Evolutionary conservation across 2,329 filamentous ascomycete genomes (phyloP), one percentile per base, ranked within the genome.

Genomic region (Penicillium sp.): DNA sequence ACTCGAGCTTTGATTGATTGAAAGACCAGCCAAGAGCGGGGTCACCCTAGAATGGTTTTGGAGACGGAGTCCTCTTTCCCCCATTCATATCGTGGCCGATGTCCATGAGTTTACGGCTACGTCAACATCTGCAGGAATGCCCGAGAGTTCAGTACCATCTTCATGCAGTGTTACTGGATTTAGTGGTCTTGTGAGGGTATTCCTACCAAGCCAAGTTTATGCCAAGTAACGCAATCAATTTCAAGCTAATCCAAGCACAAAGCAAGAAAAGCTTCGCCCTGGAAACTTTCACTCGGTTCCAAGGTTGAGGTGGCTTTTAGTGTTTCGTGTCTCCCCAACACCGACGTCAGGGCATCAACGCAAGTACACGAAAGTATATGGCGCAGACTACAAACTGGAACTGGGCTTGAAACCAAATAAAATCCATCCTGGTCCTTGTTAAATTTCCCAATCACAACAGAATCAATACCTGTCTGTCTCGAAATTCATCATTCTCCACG

Each of bases 271-370:
- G 44, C 44, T 47, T 47, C 37, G 37, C 10, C 34, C 7, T 16
- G 37, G 30, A 47, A 47, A 38, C 44, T 47, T 41, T 47, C 22
- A 6, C 14, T 38, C 19, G 16, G 33, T 45, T 38, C 41, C 42
- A 45, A 45, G 27, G 8, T 37, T 28, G 3, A 28, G 29, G n/a
- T n/a, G 34, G 36, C 28, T 22, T 36, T 27, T 38, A 16, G 30
- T 13, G 34, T 34, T 46, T 46, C 42, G n/a, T 33, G 35, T 16
- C 12, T 40, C 36, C 43, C n/a, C n/a, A 46, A 4, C 43, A 6
- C 18, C 36, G 34, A 37, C 2, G 28, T 27, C 25, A 28, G n/a
- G 19, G 28, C 12, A 12, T 28, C 29, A 5, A 22, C 19, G 19
- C n/a, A 22, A 22, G 27, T 14, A 46, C 18, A n/a, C 43, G 39